These are phyloP conservation scores for Nakaseomyces kungkrabaensis DNA, from an alignment of 1,139 yeast species.

Conservation along the genomic window DNA sequence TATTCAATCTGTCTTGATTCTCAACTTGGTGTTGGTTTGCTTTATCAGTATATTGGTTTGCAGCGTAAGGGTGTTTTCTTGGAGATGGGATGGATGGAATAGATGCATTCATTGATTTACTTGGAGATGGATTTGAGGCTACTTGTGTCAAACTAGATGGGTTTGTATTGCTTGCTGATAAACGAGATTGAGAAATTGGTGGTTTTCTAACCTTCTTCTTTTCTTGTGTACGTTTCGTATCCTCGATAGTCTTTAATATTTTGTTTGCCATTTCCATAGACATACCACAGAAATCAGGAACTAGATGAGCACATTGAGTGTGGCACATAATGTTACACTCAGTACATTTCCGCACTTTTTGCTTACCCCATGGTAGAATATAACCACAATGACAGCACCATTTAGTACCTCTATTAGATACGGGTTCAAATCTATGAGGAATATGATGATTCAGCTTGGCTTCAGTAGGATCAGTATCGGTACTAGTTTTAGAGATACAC, in stretches of 20 bases:
- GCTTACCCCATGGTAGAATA: constrained; percentile 87
- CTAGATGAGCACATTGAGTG: constrained; percentile 82
- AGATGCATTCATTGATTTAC: constrained; percentile 1
- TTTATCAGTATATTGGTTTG: constrained; percentile 1
- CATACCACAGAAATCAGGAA: constrained; percentile 98
- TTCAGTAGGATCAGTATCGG: constrained; percentile 79
- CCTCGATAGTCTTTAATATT: constrained; percentile 73
- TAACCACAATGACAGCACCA: constrained; percentile 99
- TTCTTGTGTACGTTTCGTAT: constrained; percentile 47
- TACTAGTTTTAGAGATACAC: constrained; percentile 82
- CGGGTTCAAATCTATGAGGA: constrained; percentile 90
- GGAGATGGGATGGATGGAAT: constrained; percentile 4
- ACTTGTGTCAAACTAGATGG: not conserved
- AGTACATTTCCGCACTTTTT: constrained; percentile 86
- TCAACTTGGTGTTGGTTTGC: not conserved
- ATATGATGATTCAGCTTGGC: constrained; percentile 90
- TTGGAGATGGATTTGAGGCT: constrained; percentile 1
- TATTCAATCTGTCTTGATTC: constrained; percentile 13
- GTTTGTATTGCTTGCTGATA: not conserved
- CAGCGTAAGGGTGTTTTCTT: constrained; percentile 2
- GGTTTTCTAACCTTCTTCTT: constrained; percentile 16
- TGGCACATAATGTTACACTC: constrained; percentile 97
- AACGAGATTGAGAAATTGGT: not conserved
- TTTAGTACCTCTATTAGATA: constrained; percentile 86
- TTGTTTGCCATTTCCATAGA: constrained; percentile 94